Evolutionary conservation across 306 rosid genomes (phyloP).

Genomic region (Fragaria vesca): DNA sequence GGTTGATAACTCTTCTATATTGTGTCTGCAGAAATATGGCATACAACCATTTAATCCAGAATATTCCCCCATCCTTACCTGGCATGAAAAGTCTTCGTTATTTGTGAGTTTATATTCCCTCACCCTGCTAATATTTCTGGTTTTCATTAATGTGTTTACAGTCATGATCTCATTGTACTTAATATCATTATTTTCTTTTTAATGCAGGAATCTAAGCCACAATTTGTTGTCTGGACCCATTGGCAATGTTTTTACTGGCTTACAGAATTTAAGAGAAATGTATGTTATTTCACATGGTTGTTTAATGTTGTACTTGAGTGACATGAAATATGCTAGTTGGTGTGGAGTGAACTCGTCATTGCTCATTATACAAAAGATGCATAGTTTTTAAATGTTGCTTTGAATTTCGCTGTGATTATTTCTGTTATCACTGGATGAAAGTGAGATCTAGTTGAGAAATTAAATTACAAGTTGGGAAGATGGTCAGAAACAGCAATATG

Average conservation of each 20-base stretch:
- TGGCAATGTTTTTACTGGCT: constrained; percentile 77
- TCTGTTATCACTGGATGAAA: neutral
- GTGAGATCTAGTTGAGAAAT: neutral
- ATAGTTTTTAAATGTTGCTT: neutral
- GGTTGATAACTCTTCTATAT: constrained; percentile 18
- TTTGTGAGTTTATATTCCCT: constrained; percentile 56
- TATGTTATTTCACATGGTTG: constrained; percentile 41
- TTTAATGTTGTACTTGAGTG: constrained; percentile 20
- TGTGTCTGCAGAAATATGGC: constrained; percentile 72
- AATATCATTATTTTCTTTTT: neutral
- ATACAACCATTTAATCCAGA: constrained; percentile 54
- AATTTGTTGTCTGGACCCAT: constrained; percentile 73
- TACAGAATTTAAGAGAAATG: constrained; percentile 76
- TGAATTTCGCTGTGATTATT: neutral
- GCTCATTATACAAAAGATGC: neutral
- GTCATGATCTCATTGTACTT: constrained; percentile 9
- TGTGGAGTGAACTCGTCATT: neutral
- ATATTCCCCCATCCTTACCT: constrained; percentile 63
- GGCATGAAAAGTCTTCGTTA: constrained; percentile 59
- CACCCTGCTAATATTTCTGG: neutral
- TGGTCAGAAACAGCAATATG: constrained; percentile 10
- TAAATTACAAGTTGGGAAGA: neutral
- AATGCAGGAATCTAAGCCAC: constrained; percentile 89
- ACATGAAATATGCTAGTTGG: constrained; percentile 10
- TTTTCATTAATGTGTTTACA: constrained; percentile 12